Conservation (phyloP, 225 moss, liverwort and hornwort genomes). For the Neckera pumila region DNA sequence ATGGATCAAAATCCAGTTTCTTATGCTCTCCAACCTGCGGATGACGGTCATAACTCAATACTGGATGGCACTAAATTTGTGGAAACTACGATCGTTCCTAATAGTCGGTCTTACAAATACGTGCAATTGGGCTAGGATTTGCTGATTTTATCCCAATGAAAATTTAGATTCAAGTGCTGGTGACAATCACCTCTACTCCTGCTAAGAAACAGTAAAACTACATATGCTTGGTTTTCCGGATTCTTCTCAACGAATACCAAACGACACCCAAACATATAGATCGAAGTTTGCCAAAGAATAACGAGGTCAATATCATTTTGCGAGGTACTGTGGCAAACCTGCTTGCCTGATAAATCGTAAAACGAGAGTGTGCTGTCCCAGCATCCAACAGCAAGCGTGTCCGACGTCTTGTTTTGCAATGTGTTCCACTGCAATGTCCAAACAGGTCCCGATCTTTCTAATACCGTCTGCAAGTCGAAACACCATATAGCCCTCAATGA, state of each 20-base stretch:
- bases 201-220: neutral
- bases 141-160: neutral
- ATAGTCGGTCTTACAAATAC: neutral
- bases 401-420: constrained; percentile 58
- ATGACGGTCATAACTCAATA: neutral
- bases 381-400: constrained; percentile 80
- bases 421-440: constrained; percentile 94
- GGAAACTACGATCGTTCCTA: neutral
- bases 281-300: neutral
- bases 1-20: constrained; percentile 81
- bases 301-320: neutral
- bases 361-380: constrained; percentile 96
- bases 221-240: neutral
- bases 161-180: neutral
- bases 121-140: neutral
- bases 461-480: constrained; percentile 19
- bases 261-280: neutral
- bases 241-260: neutral
- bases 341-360: constrained; percentile 98
- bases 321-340: constrained; percentile 71
- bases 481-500: neutral
- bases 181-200: neutral
- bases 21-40: constrained; percentile 79
- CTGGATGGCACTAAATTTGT: neutral
- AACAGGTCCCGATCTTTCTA: constrained; percentile 68